phyloP scores from a whole-genome alignment of 202 grass and related monocot species.

The Zoysia matrella region DNA sequence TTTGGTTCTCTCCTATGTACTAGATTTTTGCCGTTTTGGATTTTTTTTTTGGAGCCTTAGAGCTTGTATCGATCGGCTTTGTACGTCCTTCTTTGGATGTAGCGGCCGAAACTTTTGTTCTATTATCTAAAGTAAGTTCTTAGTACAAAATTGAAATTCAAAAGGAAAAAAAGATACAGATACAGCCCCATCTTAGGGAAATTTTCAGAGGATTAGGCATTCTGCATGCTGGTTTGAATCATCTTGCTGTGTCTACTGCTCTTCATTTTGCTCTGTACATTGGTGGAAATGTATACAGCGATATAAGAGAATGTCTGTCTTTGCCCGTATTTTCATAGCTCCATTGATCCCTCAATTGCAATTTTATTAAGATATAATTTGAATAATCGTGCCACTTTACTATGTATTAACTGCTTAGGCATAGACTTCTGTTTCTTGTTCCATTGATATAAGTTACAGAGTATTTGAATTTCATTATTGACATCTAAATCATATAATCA shows the following conservation, averaged over 20 bases:
- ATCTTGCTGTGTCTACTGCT: conserved; percentile 9
- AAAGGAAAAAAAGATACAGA: too few relatives aligned
- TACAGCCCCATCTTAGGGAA: background rate
- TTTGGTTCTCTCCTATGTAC: too few relatives aligned
- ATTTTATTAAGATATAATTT: conserved; percentile 27
- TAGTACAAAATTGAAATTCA: too few relatives aligned
- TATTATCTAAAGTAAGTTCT: too few relatives aligned
- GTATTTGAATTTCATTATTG: conserved; percentile 21
- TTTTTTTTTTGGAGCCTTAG: too few relatives aligned
- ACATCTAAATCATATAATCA: background rate
- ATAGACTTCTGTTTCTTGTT: background rate
- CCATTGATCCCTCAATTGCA: conserved; percentile 16
- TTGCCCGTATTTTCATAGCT: conserved; percentile 10
- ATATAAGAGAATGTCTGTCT: background rate
- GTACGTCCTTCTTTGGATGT: too few relatives aligned
- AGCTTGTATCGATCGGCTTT: too few relatives aligned
- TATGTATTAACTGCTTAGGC: background rate
- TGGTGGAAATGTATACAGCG: background rate
- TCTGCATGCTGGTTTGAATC: conserved; percentile 11
- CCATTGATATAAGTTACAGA: background rate
- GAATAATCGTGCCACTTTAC: background rate
- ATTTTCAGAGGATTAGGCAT: conserved; percentile 2
- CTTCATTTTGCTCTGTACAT: conserved; percentile 27
- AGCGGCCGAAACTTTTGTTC: too few relatives aligned
- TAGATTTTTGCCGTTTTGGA: too few relatives aligned